Evolutionary conservation across 192 early-diverging fungal species (phyloP), one percentile per base, ranked within the genome.

Genomic region (Spinellus fusiger): DNA sequence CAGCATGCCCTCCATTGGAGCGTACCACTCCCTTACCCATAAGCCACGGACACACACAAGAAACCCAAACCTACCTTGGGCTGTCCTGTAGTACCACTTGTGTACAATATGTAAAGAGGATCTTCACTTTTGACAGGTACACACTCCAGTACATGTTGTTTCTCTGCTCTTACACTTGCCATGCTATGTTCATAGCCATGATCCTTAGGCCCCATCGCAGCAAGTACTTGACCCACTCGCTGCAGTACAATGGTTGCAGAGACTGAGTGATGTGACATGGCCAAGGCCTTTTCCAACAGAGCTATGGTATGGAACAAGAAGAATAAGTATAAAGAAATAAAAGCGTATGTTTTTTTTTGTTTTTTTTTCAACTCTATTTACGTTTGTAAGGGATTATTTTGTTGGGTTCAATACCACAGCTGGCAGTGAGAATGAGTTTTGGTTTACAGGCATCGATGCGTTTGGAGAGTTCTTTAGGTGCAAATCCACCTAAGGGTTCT

Each of bases 101-200:
- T 91, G 62, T 88, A 95, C 6, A 95, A 80, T 50, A 93, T 76
- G 52, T 92, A 93, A 44, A 93, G 77, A 8, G 93, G 90, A 58
- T 92, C 86, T 28, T 74, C 65, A 34, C 84, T 80, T 6, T 73
- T 76, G 10, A 91, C 80, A 26, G 75, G 67, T 33, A 75, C 84
- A 64, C 84, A 89, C 1, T 65, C 77, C 8, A 79, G 62, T 49
- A 64, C 40, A 9, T 73, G 75, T 8, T 73, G 73, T 5, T 62
- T 69, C 35, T 66, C 46, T 16, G 58, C 46, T 12, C 69, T 49
- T n/a, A 78, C 66, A 48, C 61, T 52, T 18, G 80, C 59, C 58
- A 84, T 70, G 51, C 82, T 79, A 9, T 70, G 62, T 50, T 76
- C 35, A 76, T 77, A 77, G 62, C 86, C 73, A 68, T 68, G 64